Base-by-base conservation (phyloP, 2,329 filamentous ascomycete species). In the Zasmidium cellare region DNA sequence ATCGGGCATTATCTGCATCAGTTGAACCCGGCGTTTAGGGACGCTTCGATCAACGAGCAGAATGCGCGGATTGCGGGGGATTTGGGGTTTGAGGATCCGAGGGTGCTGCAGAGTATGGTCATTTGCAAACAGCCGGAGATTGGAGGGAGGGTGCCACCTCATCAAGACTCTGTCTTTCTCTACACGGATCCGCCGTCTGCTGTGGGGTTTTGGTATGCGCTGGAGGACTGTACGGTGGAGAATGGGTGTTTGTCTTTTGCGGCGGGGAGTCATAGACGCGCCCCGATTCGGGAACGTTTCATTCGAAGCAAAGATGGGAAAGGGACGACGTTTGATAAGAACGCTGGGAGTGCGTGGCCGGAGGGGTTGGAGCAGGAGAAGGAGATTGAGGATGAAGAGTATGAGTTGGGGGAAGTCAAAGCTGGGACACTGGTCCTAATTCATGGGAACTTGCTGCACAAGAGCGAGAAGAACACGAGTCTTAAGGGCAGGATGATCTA, bases 51-150 rank as follows among this genome's bases (percentile, higher is more conserved):
- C 41, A 84, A 82, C 12, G 72, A 74, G 38, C 74, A 73, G 58
- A 88, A 85, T 73, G 81, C 74, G 0, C 84, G 81, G 3, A 86
- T 96, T 14, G 91, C 92, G 1, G 78, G 79, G 46, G 82, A 82
- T 9, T 80, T 96, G 11, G 88, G 88, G 2, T 96, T 92, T 77
- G 68, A 65, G 3, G 90, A 96, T 73, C 90, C 92, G 1, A 80
- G 88, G 19, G 82, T 88, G 3, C 80, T 99, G 53, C 94, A 99
- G 80, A 94, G 89, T 73, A 99, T 99, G 94, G 83, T 97, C 24
- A 97, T 99, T 67, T 97, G 92, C 84, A 99, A 99, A 76, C 93
- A 97, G 77, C 92, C 94, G 20, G 91, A 96, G 76, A 97, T 97
- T 53, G 94, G 94, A 24, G 93, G 90, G 20, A 89, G 90, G 1